These are phyloP conservation scores for Terfezia claveryi DNA, from an alignment of 495 filamentous ascomycete genomes.

Conservation along the genomic window DNA sequence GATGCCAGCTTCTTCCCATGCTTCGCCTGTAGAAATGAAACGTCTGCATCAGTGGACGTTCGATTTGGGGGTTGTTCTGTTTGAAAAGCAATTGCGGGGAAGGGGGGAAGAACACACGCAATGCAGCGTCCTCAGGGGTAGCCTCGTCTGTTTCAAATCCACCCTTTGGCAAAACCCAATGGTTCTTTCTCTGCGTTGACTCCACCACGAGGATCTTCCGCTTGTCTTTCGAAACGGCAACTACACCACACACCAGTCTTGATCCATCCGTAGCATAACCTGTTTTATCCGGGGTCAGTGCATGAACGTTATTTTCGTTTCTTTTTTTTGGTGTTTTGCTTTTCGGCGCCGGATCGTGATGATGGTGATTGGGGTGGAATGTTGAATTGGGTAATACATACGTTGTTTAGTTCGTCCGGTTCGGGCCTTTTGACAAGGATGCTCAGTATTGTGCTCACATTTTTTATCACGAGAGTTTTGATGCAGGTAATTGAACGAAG, in stretches of 20 bases:
- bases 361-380: not conserved
- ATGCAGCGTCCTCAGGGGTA: conserved; percentile 40
- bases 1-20: conserved; percentile 96
- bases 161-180: conserved; percentile 94
- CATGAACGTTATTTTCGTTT: not conserved
- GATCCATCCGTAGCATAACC: conserved; percentile 85
- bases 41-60: no score
- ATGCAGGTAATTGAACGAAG: not conserved
- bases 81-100: conserved; percentile 2
- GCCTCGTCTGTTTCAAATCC: conserved; percentile 91
- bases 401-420: conserved; percentile 56
- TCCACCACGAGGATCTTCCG: conserved; percentile 78
- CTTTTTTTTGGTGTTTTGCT: no score
- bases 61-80: not conserved
- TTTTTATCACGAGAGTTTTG: not conserved
- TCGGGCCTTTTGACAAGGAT: conserved; percentile 35
- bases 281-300: conserved; percentile 18
- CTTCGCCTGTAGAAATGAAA: conserved; percentile 39
- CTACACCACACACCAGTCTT: conserved; percentile 83
- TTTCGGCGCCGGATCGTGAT: not conserved
- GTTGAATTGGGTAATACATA: conserved; percentile 29
- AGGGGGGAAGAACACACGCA: conserved; percentile 7
- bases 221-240: conserved; percentile 55
- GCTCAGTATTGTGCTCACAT: not conserved
- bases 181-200: conserved; percentile 55